phyloP scores from a whole-genome alignment of 1,139 yeast species.

The Sugiyamaella japonica region DNA sequence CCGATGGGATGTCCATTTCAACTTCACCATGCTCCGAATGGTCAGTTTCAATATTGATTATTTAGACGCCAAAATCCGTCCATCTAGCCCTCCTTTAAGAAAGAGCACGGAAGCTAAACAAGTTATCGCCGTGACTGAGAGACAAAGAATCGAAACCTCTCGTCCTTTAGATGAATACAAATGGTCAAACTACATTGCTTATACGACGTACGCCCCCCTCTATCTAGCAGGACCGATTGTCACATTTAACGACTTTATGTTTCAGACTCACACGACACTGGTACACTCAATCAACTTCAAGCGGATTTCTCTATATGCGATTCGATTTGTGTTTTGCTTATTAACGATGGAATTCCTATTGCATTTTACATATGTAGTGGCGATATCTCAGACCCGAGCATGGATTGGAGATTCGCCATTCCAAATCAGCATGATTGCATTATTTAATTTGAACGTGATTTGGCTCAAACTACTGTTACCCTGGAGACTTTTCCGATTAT shows the following conservation, averaged over 20 bases:
- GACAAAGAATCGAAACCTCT: constrained; percentile 67
- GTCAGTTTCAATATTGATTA: constrained; percentile 82
- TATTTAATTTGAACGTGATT: constrained; percentile 83
- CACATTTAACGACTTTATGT: constrained; percentile 86
- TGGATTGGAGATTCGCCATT: constrained; percentile 91
- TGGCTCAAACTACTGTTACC: constrained; percentile 92
- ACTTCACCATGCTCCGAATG: constrained; percentile 81
- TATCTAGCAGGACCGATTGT: constrained; percentile 94
- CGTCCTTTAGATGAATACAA: constrained; percentile 60
- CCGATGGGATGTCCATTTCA: constrained; percentile 96
- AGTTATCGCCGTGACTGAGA: constrained; percentile 49
- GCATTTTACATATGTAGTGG: constrained; percentile 90
- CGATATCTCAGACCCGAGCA: constrained; percentile 83
- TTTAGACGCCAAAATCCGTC: constrained; percentile 30
- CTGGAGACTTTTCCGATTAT: constrained; percentile 91
- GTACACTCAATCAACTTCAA: constrained; percentile 52
- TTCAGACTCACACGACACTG: constrained; percentile 55
- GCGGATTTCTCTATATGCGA: constrained; percentile 60
- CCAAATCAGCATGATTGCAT: constrained; percentile 91
- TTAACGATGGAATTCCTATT: constrained; percentile 84
- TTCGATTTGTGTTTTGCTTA: constrained; percentile 69
- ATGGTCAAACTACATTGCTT: constrained; percentile 66
- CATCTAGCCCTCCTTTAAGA: constrained; percentile 15
- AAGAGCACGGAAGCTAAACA: constrained; percentile 3
- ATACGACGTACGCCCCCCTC: constrained; percentile 80